These are phyloP conservation scores for Neurospora sublineolata DNA, from an alignment of 495 filamentous ascomycete species.

Conservation along the genomic window DNA sequence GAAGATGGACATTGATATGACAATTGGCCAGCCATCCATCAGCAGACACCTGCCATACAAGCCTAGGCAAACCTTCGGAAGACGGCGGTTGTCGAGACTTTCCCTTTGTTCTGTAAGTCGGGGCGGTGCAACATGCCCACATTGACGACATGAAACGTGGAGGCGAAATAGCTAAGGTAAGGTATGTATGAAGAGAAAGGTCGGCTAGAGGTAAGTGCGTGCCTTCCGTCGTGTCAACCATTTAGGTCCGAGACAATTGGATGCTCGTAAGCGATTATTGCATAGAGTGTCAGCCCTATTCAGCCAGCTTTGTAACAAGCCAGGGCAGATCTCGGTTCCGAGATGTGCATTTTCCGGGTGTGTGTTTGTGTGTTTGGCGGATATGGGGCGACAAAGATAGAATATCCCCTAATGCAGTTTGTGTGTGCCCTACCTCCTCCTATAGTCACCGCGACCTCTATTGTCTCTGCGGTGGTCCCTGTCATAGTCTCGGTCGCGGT, in stretches of 20 bases:
- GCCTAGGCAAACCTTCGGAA: background rate
- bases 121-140: background rate
- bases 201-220: background rate
- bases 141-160: background rate
- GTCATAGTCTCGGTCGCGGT: slow-evolving; percentile 12
- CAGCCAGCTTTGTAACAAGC: background rate
- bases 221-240: background rate
- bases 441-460: slow-evolving; percentile 12
- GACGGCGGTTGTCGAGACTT: background rate
- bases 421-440: background rate
- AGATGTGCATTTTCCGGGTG: background rate
- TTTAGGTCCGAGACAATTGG: background rate
- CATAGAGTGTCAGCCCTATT: background rate
- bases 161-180: too few species aligned
- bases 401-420: background rate
- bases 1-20: too few species aligned
- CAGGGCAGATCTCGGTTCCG: background rate
- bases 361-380: background rate
- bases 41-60: background rate
- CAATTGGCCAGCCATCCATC: background rate
- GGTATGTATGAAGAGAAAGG: background rate
- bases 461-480: slow-evolving; percentile 8
- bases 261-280: background rate
- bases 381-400: background rate
- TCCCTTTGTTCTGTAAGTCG: background rate